Percentiles rank a stretch among this genome's conserved stretches.
These are phyloP conservation scores for Hordeum marinum DNA, from an alignment of 176 grass and related monocot genomes.

Conservation along the genomic window DNA sequence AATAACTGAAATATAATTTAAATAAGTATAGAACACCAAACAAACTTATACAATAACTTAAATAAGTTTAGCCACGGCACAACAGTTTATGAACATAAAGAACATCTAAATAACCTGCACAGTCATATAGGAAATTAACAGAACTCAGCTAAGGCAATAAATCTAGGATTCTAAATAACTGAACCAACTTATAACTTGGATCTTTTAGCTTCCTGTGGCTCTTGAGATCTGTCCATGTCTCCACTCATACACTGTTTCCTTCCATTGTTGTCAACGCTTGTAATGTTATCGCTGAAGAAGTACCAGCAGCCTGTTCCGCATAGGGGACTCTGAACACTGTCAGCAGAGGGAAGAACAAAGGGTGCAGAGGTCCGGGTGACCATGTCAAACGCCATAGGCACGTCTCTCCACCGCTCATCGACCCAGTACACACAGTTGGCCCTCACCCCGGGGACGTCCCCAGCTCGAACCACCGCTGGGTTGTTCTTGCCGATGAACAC, in stretches of 20 bases:
- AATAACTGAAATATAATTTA: neutral
- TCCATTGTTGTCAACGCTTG: neutral
- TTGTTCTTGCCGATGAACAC: slow-evolving; percentile 12
- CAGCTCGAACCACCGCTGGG: neutral
- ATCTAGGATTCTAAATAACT: neutral
- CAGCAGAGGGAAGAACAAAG: neutral
- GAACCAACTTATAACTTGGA: neutral
- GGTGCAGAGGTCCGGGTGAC: neutral
- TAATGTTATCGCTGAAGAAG: neutral
- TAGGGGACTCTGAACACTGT: neutral
- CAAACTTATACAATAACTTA: neutral
- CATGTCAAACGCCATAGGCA: slow-evolving; percentile 18
- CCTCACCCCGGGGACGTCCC: neutral
- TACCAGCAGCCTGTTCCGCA: neutral
- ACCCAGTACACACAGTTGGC: slow-evolving; percentile 17
- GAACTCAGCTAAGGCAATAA: neutral
- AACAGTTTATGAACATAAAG: neutral
- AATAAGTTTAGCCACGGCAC: neutral
- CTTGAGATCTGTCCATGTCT: neutral
- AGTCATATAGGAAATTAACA: neutral
- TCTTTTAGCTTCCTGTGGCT: neutral
- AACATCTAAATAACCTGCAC: neutral
- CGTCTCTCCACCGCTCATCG: neutral
- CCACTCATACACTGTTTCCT: neutral
- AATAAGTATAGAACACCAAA: neutral